These are phyloP conservation scores for Sporopachydermia lactativora DNA, from an alignment of 805 yeast species.

Conservation along the genomic window DNA sequence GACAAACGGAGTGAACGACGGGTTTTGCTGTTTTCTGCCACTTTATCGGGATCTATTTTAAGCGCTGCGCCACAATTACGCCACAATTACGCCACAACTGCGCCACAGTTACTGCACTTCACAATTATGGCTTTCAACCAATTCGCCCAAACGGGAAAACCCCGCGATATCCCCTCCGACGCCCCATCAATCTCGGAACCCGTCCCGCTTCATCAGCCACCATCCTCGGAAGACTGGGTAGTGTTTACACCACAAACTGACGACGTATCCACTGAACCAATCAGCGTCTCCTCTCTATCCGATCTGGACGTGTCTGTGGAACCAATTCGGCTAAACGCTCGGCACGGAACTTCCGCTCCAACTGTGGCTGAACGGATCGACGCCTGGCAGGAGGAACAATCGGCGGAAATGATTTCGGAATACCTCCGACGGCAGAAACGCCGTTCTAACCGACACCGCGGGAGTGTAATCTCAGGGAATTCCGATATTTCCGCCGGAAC, in stretches of 20 bases:
- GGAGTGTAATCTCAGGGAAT: background rate
- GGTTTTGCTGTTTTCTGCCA: too few species aligned
- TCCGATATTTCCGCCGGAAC: constrained; percentile 6
- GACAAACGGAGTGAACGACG: too few species aligned
- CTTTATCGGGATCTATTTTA: too few species aligned
- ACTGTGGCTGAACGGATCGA: background rate
- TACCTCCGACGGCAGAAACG: background rate
- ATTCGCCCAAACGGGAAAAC: too few species aligned
- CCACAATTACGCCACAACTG: too few species aligned
- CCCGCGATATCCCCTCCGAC: too few species aligned
- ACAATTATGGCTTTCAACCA: constrained; percentile 1
- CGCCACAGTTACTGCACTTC: too few species aligned
- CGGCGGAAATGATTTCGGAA: background rate
- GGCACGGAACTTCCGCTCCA: background rate
- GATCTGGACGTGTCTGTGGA: background rate
- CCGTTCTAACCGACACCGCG: background rate
- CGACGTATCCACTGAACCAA: background rate
- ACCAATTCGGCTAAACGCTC: background rate
- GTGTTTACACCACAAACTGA: background rate
- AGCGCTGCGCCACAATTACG: too few species aligned
- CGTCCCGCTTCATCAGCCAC: too few species aligned
- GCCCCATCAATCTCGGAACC: too few species aligned
- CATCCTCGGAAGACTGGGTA: constrained; percentile 1
- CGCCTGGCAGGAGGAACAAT: constrained; percentile 1
- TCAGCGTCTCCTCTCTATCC: background rate